These are phyloP conservation scores for Ophiostoma triangulosporum DNA, from an alignment of 2,329 filamentous ascomycete genomes.

Conservation along the genomic window DNA sequence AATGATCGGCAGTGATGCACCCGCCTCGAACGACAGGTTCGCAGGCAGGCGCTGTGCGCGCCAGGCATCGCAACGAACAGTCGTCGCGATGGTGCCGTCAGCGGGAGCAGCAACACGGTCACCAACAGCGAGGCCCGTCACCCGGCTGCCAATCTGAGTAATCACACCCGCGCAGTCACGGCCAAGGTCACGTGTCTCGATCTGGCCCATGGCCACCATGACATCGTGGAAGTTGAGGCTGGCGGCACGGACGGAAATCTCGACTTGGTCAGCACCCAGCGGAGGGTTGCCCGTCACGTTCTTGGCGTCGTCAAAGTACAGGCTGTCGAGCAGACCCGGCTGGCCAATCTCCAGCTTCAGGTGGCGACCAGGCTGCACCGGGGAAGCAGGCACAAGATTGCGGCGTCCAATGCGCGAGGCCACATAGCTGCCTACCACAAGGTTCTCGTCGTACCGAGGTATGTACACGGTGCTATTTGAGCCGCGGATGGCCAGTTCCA, in stretches of 20 bases:
- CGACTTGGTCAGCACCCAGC: constrained; percentile 14
- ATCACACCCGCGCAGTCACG: constrained; percentile 20
- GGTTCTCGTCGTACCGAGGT: constrained; percentile 12
- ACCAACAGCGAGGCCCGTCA: constrained; percentile 17
- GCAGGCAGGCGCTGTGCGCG: constrained; percentile 18
- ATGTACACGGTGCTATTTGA: constrained; percentile 7
- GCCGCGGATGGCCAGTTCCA: constrained; percentile 11
- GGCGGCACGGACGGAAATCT: constrained; percentile 20
- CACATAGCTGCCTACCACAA: constrained; percentile 6
- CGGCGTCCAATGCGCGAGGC: constrained; percentile 10
- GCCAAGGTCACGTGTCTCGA: constrained; percentile 14
- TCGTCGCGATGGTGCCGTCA: constrained; percentile 10
- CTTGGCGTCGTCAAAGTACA: constrained; percentile 16
- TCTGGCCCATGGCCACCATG: constrained; percentile 19
- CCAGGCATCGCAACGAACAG: constrained; percentile 11
- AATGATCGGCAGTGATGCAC: constrained; percentile 19
- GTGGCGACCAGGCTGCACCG: constrained; percentile 9
- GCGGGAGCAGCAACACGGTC: constrained; percentile 21
- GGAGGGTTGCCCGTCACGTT: background rate
- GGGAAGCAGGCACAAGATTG: constrained; percentile 4
- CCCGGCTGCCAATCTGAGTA: constrained; percentile 9
- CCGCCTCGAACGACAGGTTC: constrained; percentile 18
- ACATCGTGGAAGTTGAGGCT: constrained; percentile 26
- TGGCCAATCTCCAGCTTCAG: constrained; percentile 12
- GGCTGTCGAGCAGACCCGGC: constrained; percentile 18